Conservation (phyloP, 2,329 filamentous ascomycete species). For the Penicillium sp. region DNA sequence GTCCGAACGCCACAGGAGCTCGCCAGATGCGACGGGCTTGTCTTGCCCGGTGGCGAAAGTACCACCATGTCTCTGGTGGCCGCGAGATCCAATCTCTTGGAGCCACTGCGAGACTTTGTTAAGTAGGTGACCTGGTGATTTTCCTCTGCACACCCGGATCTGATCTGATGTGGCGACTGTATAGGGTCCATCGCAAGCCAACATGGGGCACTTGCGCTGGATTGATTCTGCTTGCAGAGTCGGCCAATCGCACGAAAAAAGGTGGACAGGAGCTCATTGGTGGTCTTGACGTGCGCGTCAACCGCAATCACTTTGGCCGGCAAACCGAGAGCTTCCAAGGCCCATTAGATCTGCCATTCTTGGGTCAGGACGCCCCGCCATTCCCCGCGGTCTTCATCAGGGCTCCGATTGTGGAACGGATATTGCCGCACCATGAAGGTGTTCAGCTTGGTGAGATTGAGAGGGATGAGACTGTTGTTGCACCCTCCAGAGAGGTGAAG, state of each 20-base stretch:
- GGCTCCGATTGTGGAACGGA: constrained; percentile 84
- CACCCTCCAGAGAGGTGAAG: constrained; percentile 53
- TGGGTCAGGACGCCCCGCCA: constrained; percentile 47
- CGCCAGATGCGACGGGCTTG: constrained; percentile 70
- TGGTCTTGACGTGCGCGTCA: constrained; percentile 83
- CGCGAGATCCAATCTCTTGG: constrained; percentile 72
- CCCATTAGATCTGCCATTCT: constrained; percentile 68
- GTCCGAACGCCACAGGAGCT: constrained; percentile 75
- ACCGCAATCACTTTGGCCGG: constrained; percentile 90
- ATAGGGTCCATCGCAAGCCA: constrained; percentile 69
- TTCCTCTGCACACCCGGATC: background rate
- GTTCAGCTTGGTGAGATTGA: constrained; percentile 52
- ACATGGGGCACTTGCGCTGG: constrained; percentile 97
- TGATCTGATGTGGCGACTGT: constrained; percentile 20
- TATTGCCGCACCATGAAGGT: constrained; percentile 57
- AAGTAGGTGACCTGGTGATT: constrained; percentile 58
- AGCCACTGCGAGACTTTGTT: constrained; percentile 83
- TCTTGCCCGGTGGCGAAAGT: constrained; percentile 92
- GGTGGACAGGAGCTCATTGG: constrained; percentile 92
- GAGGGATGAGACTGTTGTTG: constrained; percentile 54
- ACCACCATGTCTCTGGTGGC: constrained; percentile 91
- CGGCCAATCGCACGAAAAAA: constrained; percentile 82
- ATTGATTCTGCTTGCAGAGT: constrained; percentile 83
- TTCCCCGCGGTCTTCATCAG: constrained; percentile 91
- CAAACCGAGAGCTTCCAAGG: constrained; percentile 90